Conservation (phyloP, 306 rosid genomes). For the Pterocarpus santalinus region DNA sequence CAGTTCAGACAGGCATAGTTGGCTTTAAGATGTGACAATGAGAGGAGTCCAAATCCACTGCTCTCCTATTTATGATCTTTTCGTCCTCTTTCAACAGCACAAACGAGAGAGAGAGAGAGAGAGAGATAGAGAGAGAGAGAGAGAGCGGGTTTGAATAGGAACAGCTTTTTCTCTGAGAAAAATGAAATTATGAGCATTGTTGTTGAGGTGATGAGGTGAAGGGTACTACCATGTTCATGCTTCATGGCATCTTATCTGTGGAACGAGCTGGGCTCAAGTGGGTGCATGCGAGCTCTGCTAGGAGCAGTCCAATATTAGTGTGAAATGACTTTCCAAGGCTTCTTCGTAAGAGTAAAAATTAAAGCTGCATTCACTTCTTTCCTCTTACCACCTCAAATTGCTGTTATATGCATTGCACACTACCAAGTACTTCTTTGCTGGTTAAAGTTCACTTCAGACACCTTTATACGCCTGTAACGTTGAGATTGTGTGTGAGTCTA, state of each 20-base stretch:
- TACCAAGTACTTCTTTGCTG: conserved; percentile 2
- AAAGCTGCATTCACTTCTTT: conserved; percentile 36
- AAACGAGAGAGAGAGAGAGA: not conserved
- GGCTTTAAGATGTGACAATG: conserved; percentile 35
- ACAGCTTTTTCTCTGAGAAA: too few relatives aligned
- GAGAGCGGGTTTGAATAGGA: too few relatives aligned
- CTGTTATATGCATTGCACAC: conserved; percentile 1
- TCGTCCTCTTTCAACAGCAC: conserved; percentile 19
- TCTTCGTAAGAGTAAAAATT: not conserved
- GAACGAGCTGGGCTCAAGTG: not conserved
- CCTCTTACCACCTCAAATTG: conserved; percentile 2
- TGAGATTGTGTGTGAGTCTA: too few relatives aligned
- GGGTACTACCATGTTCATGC: too few relatives aligned
- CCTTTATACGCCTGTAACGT: not conserved
- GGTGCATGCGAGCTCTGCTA: conserved; percentile 21
- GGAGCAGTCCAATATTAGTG: conserved; percentile 8
- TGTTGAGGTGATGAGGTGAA: too few relatives aligned
- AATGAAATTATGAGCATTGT: too few relatives aligned
- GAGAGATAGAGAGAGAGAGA: too few relatives aligned
- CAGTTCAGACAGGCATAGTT: conserved; percentile 28
- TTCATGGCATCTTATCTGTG: too few relatives aligned
- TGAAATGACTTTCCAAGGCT: conserved; percentile 15
- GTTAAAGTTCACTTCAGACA: conserved; percentile 24
- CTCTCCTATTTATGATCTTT: conserved; percentile 19
- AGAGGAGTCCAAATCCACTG: conserved; percentile 32